Evolutionary conservation across 2,329 filamentous ascomycete genomes (phyloP), one percentile per base, ranked within the genome.

Genomic region (Diaporthe longicolla): DNA sequence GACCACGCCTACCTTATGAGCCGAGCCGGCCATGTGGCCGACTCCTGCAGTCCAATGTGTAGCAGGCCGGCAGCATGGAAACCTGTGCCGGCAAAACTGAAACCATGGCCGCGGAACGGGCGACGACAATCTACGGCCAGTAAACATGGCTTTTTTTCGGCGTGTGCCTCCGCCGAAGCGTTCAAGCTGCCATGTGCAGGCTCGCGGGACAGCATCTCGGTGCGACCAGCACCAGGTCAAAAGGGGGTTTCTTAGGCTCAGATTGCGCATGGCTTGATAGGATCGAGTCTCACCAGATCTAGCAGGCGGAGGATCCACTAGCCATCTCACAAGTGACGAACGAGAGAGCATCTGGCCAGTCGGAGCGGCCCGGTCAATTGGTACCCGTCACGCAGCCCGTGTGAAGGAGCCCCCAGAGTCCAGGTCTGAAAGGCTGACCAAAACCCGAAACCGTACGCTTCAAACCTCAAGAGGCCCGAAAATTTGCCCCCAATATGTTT

Each of bases 261-360:
- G 71, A 72, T 75, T 54, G 48, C 72, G 71, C 72, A 71, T 75
- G 72, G 73, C 59, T 75, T 58, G 43, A 70, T 43, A 54, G 73
- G 73, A 73, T 73, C 71, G 57, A 43, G 71, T 75, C 61, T 74
- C 72, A 75, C 74, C 45, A 73, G 74, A 74, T 74, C 74, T 69
- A 35, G 74, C 71, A 71, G 58, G 59, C 61, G 45, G 48, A 71
- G 48, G 35, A 55, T 21, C 17, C 45, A 63, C 70, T 71, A 63
- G 24, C 26, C 35, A 54, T 63, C 48, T 55, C 54, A 37, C n/a
- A 19, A 35, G 58, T 37, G 48, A 40, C 43, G 21, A 57, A 19
- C 50, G 17, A 73, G 26, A 52, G 43, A 69, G 65, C 48, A 40
- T 45, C 68, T 48, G 68, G 45, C 74, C 68, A 69, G 65, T 61